phyloP scores from a whole-genome alignment of 345 rosid genomes.

The Gossypium australe region DNA sequence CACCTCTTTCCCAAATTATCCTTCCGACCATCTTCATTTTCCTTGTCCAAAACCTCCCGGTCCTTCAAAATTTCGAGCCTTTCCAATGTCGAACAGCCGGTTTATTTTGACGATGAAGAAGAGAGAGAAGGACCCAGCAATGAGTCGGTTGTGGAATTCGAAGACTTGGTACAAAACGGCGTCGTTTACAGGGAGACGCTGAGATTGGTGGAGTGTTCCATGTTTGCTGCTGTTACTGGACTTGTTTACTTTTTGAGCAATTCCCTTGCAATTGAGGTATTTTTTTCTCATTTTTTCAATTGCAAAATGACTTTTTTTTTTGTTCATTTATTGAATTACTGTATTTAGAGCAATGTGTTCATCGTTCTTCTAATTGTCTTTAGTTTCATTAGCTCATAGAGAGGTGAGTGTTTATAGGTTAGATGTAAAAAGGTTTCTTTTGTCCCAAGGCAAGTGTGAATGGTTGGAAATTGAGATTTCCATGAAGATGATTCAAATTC shows the following conservation, averaged over 20 bases:
- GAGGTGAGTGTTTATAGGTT: neutral
- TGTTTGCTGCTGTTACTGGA: conserved; percentile 63
- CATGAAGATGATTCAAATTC: neutral
- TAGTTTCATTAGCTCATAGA: neutral
- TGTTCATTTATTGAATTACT: neutral
- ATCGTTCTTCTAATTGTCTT: neutral
- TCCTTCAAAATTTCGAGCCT: conserved; percentile 28
- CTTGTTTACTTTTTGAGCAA: conserved; percentile 83
- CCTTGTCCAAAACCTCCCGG: neutral
- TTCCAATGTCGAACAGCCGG: conserved; percentile 30
- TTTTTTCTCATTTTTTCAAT: neutral
- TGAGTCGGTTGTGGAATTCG: conserved; percentile 18
- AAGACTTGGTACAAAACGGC: conserved; percentile 48
- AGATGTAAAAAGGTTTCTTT: neutral
- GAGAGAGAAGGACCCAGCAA: conserved; percentile 16
- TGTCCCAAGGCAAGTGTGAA: neutral
- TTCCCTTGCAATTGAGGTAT: conserved; percentile 85
- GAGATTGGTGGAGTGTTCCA: conserved; percentile 88
- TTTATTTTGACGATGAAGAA: conserved; percentile 27
- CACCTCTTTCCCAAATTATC: conserved; percentile 10
- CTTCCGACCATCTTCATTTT: conserved; percentile 11
- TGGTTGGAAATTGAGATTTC: neutral
- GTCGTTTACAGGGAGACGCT: conserved; percentile 60
- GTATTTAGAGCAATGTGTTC: neutral
- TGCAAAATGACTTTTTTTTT: neutral